These are phyloP conservation scores for Millerago galiae DNA, from an alignment of 805 yeast species.

Conservation along the genomic window DNA sequence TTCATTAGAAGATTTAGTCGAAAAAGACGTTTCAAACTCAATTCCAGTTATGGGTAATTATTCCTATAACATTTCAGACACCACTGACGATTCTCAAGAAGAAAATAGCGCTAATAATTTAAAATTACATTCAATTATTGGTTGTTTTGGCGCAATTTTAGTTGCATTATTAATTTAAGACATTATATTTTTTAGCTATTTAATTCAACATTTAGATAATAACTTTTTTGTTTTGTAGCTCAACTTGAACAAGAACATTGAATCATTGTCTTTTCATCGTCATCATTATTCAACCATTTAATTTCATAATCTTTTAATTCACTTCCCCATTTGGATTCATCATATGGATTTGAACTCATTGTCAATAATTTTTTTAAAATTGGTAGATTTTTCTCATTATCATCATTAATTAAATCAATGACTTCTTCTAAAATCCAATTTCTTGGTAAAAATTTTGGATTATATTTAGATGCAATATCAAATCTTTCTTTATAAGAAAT, in stretches of 20 bases:
- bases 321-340: slow-evolving; percentile 59
- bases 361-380: slow-evolving; percentile 53
- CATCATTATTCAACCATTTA: slow-evolving; percentile 48
- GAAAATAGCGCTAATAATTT: slow-evolving; percentile 5
- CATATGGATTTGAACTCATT: slow-evolving; percentile 76
- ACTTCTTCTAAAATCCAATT: slow-evolving; percentile 87
- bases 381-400: slow-evolving; percentile 40
- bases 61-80: slow-evolving; percentile 1
- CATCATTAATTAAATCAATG: slow-evolving; percentile 48
- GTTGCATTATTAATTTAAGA: slow-evolving; percentile 7
- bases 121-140: slow-evolving; percentile 1
- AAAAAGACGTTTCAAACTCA: slow-evolving; percentile 6
- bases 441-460: slow-evolving; percentile 79
- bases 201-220: no score
- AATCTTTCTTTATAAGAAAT: slow-evolving; percentile 35
- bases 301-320: slow-evolving; percentile 52
- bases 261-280: slow-evolving; percentile 49
- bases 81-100: slow-evolving; percentile 1
- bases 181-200: background rate
- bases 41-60: background rate
- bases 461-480: slow-evolving; percentile 38
- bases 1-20: slow-evolving; percentile 5
- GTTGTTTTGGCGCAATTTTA: slow-evolving; percentile 2
- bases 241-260: slow-evolving; percentile 67
- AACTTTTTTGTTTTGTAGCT: no score